These are phyloP conservation scores for Tuber microsphaerosporum DNA, from an alignment of 495 filamentous ascomycete species.

Conservation along the genomic window DNA sequence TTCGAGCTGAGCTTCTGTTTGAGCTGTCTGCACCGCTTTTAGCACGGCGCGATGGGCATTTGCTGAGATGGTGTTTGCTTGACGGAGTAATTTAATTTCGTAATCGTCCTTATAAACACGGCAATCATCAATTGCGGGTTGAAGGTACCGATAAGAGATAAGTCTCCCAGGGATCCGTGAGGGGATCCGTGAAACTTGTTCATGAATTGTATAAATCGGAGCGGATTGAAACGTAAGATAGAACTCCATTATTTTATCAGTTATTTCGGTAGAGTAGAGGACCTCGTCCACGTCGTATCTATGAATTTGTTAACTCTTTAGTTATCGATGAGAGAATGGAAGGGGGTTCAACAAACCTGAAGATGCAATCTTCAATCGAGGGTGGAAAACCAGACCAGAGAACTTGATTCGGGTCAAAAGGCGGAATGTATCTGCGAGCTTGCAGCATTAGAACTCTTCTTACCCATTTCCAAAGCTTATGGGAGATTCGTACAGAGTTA, in stretches of 20 bases:
- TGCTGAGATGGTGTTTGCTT: slow-evolving; percentile 69
- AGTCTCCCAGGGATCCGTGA: slow-evolving; percentile 11
- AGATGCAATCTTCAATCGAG: slow-evolving; percentile 48
- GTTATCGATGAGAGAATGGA: neutral
- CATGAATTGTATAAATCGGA: slow-evolving; percentile 37
- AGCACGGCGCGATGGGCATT: slow-evolving; percentile 67
- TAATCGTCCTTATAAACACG: slow-evolving; percentile 72
- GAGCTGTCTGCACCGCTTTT: slow-evolving; percentile 51
- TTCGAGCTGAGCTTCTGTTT: slow-evolving; percentile 77
- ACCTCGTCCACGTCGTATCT: slow-evolving; percentile 51
- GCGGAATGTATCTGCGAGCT: slow-evolving; percentile 48
- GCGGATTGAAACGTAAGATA: slow-evolving; percentile 24
- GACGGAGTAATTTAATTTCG: slow-evolving; percentile 69
- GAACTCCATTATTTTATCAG: slow-evolving; percentile 23
- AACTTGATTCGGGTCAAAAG: slow-evolving; percentile 50
- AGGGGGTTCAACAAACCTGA: slow-evolving; percentile 39
- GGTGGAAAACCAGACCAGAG: slow-evolving; percentile 58
- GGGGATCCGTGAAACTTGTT: slow-evolving; percentile 31
- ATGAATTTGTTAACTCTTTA: neutral
- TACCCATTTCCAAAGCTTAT: neutral
- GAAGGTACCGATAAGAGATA: slow-evolving; percentile 48
- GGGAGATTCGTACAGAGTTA: slow-evolving; percentile 47
- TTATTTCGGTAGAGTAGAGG: slow-evolving; percentile 40
- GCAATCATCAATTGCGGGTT: slow-evolving; percentile 62
- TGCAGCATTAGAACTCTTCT: neutral